Conservation (phyloP, 495 filamentous ascomycete species). For the Hyaloscypha variabilis region DNA sequence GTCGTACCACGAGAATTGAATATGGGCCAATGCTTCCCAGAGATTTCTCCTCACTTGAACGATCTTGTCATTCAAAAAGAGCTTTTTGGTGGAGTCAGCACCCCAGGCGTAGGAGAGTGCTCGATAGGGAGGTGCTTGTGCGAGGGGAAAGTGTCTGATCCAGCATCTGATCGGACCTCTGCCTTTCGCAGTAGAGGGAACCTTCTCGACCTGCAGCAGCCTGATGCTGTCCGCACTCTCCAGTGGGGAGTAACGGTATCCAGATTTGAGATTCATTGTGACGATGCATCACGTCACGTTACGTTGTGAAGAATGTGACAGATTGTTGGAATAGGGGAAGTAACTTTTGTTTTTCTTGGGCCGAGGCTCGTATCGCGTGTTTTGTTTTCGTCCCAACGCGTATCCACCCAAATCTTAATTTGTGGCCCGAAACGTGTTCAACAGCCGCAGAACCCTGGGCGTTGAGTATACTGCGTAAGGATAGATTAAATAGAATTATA, state of each 20-base stretch:
- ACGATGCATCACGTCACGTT: neutral
- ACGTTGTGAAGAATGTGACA: neutral
- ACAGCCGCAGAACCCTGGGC: neutral
- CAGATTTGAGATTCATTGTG: neutral
- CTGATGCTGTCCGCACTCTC: slow-evolving; percentile 1
- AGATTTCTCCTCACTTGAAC: neutral
- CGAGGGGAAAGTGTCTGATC: neutral
- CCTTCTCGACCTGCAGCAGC: neutral
- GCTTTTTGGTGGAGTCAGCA: neutral
- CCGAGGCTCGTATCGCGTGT: neutral
- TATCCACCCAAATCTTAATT: neutral
- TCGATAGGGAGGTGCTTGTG: neutral
- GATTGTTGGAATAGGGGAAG: neutral
- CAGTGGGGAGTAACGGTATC: neutral
- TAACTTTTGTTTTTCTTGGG: neutral
- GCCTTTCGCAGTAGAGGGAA: neutral
- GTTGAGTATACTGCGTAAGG: too few species aligned
- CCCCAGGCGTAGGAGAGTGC: slow-evolving; percentile 1
- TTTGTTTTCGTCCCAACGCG: neutral
- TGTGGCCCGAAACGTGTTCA: neutral
- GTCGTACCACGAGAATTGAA: neutral
- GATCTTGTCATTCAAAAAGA: neutral
- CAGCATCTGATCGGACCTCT: neutral
- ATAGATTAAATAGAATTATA: too few species aligned
- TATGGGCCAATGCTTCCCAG: neutral